These are phyloP conservation scores for Mycena sp. DNA, from an alignment of 1,284 basidiomycete genomes.

Conservation along the genomic window DNA sequence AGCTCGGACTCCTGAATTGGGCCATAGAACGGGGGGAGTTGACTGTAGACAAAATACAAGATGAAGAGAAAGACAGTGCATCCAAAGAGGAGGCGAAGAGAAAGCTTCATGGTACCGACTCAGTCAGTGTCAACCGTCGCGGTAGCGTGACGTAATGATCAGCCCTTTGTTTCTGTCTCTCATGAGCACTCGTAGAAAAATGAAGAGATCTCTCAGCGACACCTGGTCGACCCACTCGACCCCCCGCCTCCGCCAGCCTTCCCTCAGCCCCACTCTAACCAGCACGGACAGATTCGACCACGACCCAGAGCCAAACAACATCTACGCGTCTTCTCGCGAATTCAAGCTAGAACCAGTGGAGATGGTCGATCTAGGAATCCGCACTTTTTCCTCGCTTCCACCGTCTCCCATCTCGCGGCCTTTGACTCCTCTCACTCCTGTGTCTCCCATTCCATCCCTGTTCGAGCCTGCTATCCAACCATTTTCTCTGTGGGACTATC, in stretches of 20 bases:
- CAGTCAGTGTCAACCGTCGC: neutral
- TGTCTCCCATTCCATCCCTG: constrained; percentile 36
- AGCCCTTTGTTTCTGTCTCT: neutral
- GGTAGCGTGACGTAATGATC: neutral
- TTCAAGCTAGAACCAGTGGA: too few species aligned
- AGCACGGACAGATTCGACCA: constrained; percentile 29
- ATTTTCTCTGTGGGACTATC: constrained; percentile 93
- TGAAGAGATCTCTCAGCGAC: constrained; percentile 29
- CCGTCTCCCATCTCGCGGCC: constrained; percentile 35
- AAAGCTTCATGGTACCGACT: constrained; percentile 2
- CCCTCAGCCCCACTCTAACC: constrained; percentile 27
- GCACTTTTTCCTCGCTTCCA: constrained; percentile 25
- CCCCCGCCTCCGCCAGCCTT: constrained; percentile 27
- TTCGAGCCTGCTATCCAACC: constrained; percentile 47
- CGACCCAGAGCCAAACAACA: constrained; percentile 27
- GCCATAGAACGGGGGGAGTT: constrained; percentile 21
- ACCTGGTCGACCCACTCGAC: constrained; percentile 24
- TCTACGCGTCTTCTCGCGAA: constrained; percentile 24
- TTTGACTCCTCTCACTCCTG: constrained; percentile 32
- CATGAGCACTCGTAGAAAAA: constrained; percentile 21
- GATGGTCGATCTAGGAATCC: too few species aligned
- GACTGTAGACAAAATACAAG: constrained; percentile 18
- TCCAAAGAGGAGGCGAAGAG: constrained; percentile 14
- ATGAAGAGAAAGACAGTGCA: neutral
- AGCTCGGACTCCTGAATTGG: constrained; percentile 8